Conservation (phyloP, 2,329 filamentous ascomycete species). For the Colletotrichum sp. region DNA sequence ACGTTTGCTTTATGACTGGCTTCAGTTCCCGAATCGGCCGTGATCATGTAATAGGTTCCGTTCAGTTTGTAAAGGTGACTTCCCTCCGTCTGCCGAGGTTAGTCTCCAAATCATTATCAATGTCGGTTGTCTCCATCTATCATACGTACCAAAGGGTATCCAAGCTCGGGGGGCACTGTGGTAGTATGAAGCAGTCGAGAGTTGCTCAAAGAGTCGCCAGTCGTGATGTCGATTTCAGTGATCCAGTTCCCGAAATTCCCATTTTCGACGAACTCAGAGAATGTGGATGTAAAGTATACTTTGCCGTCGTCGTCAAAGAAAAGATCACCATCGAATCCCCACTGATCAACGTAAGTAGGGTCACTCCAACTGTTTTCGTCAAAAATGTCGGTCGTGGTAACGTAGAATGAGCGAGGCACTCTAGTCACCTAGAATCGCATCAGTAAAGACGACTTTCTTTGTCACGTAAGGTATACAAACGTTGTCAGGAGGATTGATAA, state of each 20-base stretch:
- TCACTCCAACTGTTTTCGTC: constrained; percentile 21
- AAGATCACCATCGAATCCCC: constrained; percentile 21
- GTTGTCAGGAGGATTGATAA: constrained; percentile 20
- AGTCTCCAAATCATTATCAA: constrained; percentile 29
- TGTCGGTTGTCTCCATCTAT: no score
- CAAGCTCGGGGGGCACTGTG: constrained; percentile 16
- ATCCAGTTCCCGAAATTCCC: constrained; percentile 23
- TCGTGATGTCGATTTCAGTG: constrained; percentile 21
- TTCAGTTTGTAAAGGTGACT: constrained; percentile 23
- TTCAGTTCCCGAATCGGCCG: constrained; percentile 20
- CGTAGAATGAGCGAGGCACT: constrained; percentile 19
- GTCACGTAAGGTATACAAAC: neutral
- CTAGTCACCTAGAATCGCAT: constrained; percentile 3
- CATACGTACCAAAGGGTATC: constrained; percentile 39
- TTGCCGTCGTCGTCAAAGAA: constrained; percentile 20
- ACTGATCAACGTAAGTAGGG: constrained; percentile 21
- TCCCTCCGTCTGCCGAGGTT: neutral
- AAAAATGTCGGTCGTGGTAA: constrained; percentile 18
- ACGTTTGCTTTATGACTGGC: constrained; percentile 18
- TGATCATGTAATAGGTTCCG: constrained; percentile 21
- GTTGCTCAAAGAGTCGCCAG: constrained; percentile 17
- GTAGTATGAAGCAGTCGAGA: constrained; percentile 18
- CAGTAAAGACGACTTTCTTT: accelerated
- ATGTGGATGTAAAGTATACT: constrained; percentile 16
- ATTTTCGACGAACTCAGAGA: constrained; percentile 11